Evolutionary conservation across 1,284 basidiomycete genomes (phyloP), one percentile per base, ranked within the genome.

Genomic region (Exobasidium rhododendri): DNA sequence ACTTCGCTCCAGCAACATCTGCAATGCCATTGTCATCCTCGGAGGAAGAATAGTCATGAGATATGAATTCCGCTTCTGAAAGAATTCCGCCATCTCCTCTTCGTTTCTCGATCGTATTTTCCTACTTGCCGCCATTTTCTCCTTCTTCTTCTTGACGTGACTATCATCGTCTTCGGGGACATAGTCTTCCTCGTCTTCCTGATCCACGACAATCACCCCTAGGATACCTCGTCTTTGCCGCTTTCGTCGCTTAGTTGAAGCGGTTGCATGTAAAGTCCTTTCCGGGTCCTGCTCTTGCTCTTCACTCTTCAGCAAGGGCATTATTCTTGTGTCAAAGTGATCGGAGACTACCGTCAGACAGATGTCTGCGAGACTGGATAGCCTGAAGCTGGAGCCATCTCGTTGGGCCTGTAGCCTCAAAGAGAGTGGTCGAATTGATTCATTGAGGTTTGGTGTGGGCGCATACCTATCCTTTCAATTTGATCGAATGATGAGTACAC

Each of bases 121-220:
- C 28, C 22, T 55, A 14, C 52, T 55, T 4, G 26, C 26, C 4
- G 13, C 14, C 17, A 26, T 31, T 44, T 55, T 55, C 35, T 26
- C 24, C 29, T 44, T 20, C 14, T 4, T 32, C 17, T 44, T 55
- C 30, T 55, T 55, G 4, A 26, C 28, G 14, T 14, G 20, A 14
- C 26, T 17, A n/a, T 29, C 13, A 4, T 31, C 30, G 14, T 55
- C 52, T 31, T 55, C 52, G 24, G 52, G 52, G 17, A 44, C 52
- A 55, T 32, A 55, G 29, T 55, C 52, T 17, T 55, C 3, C 4
- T 55, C 52, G 4, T 55, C 52, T 11, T 44, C 40, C n/a, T 29
- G 4, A 32, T 20, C 13, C 22, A 14, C 32, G 3, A 55, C 29
- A 26, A 24, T 13, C 2, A 50, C 26, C 20, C 52, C 52, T 29